Evolutionary conservation across 1,139 yeast species (phyloP).

Genomic region (Nakaseomyces uthaithaninus): DNA sequence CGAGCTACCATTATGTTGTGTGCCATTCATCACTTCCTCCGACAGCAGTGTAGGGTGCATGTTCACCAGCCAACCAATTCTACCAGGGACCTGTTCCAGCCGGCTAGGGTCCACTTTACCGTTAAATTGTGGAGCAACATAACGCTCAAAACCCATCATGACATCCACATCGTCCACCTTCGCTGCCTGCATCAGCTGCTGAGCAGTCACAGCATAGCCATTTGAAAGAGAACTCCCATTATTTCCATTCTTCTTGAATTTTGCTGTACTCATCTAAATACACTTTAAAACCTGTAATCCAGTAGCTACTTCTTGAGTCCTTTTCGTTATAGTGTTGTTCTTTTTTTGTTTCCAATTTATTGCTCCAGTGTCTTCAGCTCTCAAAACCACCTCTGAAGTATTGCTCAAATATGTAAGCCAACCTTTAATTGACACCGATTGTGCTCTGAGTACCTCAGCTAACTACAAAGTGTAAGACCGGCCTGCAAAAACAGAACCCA

Average conservation of each 20-base stretch:
- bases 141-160: slow-evolving; percentile 77
- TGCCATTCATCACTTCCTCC: slow-evolving; percentile 24
- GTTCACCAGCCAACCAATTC: slow-evolving; percentile 80
- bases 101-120: slow-evolving; percentile 17
- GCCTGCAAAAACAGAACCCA: no score
- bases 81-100: slow-evolving; percentile 59
- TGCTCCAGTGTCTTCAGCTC: no score
- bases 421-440: no score
- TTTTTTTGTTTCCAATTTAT: no score
- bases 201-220: slow-evolving; percentile 28
- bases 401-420: no score
- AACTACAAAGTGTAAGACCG: no score
- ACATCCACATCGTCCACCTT: slow-evolving; percentile 60
- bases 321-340: no score
- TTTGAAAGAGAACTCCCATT: slow-evolving; percentile 11
- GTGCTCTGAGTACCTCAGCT: no score
- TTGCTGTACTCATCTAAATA: slow-evolving; percentile 6
- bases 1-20: slow-evolving; percentile 55
- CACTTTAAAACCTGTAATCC: no score
- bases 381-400: no score
- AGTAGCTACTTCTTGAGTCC: no score
- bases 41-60: slow-evolving; percentile 53
- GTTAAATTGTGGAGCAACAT: slow-evolving; percentile 25
- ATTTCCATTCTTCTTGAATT: slow-evolving; percentile 37
- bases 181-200: slow-evolving; percentile 26